Evolutionary conservation across 2,329 filamentous ascomycete species (phyloP).

Genomic region (Botrytis byssoidea): DNA sequence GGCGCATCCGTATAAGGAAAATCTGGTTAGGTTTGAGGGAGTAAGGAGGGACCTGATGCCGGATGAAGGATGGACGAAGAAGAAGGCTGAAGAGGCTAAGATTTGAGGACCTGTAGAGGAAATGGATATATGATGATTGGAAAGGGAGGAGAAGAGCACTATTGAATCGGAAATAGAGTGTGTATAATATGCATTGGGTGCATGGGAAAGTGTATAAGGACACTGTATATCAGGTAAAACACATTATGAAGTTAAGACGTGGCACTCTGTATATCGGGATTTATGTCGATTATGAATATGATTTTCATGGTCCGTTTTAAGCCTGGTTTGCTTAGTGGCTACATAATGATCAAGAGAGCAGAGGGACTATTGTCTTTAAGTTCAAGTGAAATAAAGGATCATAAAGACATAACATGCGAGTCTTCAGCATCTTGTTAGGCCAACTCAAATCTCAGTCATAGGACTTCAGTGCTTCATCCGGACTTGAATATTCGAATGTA

Average conservation of each 20-base stretch:
- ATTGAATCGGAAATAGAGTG: constrained; percentile 9
- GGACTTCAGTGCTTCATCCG: not conserved
- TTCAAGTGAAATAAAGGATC: not conserved
- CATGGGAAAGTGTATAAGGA: constrained; percentile 16
- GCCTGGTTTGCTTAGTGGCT: not conserved
- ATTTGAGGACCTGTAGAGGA: not conserved
- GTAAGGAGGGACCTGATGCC: constrained; percentile 40
- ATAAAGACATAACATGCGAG: not conserved
- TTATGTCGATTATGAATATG: not conserved
- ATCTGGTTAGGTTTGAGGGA: constrained; percentile 72
- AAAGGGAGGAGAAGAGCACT: not conserved
- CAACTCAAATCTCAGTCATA: not conserved
- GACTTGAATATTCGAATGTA: not conserved
- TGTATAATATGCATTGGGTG: constrained; percentile 24
- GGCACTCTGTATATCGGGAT: not conserved
- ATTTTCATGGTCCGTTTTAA: too few species aligned
- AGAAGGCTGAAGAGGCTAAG: constrained; percentile 5
- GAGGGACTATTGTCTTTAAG: not conserved
- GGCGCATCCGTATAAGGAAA: constrained; percentile 86
- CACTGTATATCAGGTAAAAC: constrained; percentile 24
- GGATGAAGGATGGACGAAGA: constrained; percentile 22
- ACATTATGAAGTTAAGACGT: constrained; percentile 3
- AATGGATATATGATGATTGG: not conserved
- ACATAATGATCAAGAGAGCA: not conserved
- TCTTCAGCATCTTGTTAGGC: not conserved